Evolutionary conservation across 2,329 filamentous ascomycete species (phyloP).

Genomic region (Hymenoscyphus fructigenus): DNA sequence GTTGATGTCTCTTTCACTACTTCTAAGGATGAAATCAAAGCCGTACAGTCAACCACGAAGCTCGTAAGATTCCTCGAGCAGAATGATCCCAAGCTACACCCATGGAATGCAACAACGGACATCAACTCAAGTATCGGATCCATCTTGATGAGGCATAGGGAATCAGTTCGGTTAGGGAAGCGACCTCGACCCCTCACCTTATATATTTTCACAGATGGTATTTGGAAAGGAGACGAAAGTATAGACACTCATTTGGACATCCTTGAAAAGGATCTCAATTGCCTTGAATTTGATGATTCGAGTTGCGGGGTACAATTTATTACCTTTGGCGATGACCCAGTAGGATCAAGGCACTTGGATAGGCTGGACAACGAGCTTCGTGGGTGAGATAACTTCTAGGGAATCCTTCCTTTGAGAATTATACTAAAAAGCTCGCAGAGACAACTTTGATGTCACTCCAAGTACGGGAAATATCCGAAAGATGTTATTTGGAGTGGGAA

Average conservation of each 20-base stretch:
- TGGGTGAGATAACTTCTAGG: not conserved
- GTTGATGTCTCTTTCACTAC: not conserved
- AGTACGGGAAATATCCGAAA: not conserved
- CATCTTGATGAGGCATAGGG: not conserved
- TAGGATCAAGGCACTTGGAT: not conserved
- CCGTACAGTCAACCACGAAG: not conserved
- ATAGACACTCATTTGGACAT: not conserved
- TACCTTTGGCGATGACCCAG: not conserved
- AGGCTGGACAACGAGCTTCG: not conserved
- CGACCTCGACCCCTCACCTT: not conserved
- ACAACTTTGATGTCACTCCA: slow-evolving; percentile 5
- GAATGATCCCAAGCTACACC: not conserved
- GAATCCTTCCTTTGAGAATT: not conserved
- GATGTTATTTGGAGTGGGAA: not conserved
- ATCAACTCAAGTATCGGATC: not conserved
- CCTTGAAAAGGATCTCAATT: not conserved
- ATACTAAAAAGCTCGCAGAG: not conserved
- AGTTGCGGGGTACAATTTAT: slow-evolving; percentile 5
- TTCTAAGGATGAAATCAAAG: not conserved
- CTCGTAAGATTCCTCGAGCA: not conserved
- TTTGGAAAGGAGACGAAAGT: not conserved
- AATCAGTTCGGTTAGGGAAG: not conserved
- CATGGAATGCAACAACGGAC: not conserved
- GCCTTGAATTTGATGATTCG: not conserved
- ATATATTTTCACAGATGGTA: not conserved